phyloP scores from a whole-genome alignment of 176 grass and related monocot genomes.

The Aegilops bicornis region DNA sequence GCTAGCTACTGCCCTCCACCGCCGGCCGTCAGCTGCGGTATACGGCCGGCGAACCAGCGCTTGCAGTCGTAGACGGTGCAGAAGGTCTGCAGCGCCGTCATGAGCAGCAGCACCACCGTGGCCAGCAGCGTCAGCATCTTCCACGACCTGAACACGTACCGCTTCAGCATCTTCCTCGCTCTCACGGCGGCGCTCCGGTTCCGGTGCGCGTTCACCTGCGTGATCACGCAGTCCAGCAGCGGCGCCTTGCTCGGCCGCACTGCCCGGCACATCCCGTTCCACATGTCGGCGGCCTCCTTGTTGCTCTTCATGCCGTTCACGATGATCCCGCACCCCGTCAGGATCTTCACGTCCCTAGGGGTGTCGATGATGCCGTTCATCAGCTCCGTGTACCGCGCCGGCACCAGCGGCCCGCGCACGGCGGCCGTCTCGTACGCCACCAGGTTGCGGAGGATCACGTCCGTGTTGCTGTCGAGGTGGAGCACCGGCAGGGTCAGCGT shows the following conservation, averaged over 20 bases:
- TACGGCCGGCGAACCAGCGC: constrained; percentile 31
- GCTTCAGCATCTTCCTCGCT: constrained; percentile 35
- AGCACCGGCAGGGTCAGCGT: too few species aligned
- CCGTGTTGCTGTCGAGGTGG: too few species aligned
- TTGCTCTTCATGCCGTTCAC: constrained; percentile 65
- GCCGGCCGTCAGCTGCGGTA: too few species aligned
- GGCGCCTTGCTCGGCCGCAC: constrained; percentile 47
- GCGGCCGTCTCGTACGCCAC: too few species aligned
- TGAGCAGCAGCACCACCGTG: constrained; percentile 41
- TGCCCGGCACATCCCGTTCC: constrained; percentile 65
- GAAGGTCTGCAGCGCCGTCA: constrained; percentile 66
- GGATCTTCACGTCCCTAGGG: constrained; percentile 50
- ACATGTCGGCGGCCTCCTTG: constrained; percentile 45
- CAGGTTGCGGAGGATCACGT: too few species aligned
- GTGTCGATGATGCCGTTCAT: constrained; percentile 86
- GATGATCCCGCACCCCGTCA: constrained; percentile 34
- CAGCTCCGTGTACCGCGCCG: constrained; percentile 62
- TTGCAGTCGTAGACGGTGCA: constrained; percentile 61
- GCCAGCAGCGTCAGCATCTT: constrained; percentile 66
- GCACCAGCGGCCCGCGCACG: constrained; percentile 44
- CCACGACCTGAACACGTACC: constrained; percentile 64
- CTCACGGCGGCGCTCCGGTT: constrained; percentile 17
- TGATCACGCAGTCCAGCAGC: constrained; percentile 42
- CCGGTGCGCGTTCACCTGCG: constrained; percentile 51
- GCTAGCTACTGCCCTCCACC: too few species aligned